These are phyloP conservation scores for Jatropha multifida DNA, from an alignment of 441 rosid genomes.

Conservation along the genomic window DNA sequence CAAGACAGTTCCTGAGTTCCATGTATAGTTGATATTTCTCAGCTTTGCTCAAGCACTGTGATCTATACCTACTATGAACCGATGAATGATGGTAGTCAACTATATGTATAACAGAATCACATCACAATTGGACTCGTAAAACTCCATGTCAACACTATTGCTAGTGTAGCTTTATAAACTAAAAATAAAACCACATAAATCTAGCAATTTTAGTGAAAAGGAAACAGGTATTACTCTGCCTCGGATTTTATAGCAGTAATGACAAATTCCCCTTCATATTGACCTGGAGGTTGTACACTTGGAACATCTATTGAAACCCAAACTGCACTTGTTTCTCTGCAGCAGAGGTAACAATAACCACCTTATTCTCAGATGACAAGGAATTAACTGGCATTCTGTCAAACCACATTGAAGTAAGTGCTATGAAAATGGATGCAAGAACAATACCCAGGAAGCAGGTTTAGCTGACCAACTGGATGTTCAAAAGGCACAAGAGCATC, in stretches of 20 bases:
- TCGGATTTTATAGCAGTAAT: constrained; percentile 67
- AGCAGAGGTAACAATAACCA: constrained; percentile 22
- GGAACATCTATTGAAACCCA: constrained; percentile 97
- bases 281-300: constrained; percentile 77
- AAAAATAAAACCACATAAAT: neutral
- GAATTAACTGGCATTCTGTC: constrained; percentile 20
- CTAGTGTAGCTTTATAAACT: constrained; percentile 10
- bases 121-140: neutral
- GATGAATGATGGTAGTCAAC: constrained; percentile 19
- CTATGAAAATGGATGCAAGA: constrained; percentile 23
- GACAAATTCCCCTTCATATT: constrained; percentile 82
- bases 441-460: constrained; percentile 76
- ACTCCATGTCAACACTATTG: neutral
- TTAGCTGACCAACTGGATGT: constrained; percentile 69
- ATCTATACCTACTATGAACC: constrained; percentile 44
- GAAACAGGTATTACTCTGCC: constrained; percentile 46
- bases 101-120: neutral
- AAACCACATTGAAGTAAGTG: constrained; percentile 18
- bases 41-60: constrained; percentile 49
- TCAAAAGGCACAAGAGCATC: constrained; percentile 97
- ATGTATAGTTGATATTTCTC: constrained; percentile 65
- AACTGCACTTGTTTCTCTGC: constrained; percentile 82
- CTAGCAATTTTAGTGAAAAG: neutral
- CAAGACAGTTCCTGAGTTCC: constrained; percentile 74
- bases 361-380: constrained; percentile 28